These are phyloP conservation scores for Saccharomycopsis oosterbeekiorum DNA, from an alignment of 805 yeast species.

Conservation along the genomic window DNA sequence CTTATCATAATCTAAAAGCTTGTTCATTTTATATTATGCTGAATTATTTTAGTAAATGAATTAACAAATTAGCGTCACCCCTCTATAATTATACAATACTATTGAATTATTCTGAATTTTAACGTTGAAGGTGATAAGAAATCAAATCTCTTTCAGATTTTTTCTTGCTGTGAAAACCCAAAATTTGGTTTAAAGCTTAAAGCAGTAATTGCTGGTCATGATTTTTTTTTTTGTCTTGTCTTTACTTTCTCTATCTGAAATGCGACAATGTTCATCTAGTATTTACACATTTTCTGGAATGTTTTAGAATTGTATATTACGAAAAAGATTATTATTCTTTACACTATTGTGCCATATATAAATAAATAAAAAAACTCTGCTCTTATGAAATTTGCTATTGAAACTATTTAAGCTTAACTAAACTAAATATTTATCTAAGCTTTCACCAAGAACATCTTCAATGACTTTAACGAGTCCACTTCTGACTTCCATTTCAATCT, in stretches of 20 bases:
- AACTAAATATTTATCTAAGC: slow-evolving; percentile 71
- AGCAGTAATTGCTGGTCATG: neutral
- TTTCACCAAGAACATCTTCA: slow-evolving; percentile 90
- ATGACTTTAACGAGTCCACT: slow-evolving; percentile 83
- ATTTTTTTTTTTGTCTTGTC: neutral
- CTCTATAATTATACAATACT: no score
- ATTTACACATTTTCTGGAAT: no score
- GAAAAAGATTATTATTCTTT: no score
- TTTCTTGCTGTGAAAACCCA: no score
- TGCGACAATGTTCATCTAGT: neutral
- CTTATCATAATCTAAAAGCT: slow-evolving; percentile 14
- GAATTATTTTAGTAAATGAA: no score
- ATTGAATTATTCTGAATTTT: no score
- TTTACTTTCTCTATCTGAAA: neutral
- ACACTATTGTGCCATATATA: no score
- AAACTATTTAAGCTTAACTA: slow-evolving; percentile 15
- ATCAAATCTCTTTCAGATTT: neutral
- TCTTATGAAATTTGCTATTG: neutral
- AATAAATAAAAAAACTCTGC: neutral
- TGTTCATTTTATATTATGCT: slow-evolving; percentile 6
- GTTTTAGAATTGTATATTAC: no score
- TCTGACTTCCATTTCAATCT: slow-evolving; percentile 85
- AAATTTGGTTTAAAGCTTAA: neutral
- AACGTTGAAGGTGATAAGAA: no score
- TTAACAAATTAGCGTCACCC: no score